These are phyloP conservation scores for Camptophora hylomeconis DNA, from an alignment of 2,329 filamentous ascomycete species.

Conservation along the genomic window DNA sequence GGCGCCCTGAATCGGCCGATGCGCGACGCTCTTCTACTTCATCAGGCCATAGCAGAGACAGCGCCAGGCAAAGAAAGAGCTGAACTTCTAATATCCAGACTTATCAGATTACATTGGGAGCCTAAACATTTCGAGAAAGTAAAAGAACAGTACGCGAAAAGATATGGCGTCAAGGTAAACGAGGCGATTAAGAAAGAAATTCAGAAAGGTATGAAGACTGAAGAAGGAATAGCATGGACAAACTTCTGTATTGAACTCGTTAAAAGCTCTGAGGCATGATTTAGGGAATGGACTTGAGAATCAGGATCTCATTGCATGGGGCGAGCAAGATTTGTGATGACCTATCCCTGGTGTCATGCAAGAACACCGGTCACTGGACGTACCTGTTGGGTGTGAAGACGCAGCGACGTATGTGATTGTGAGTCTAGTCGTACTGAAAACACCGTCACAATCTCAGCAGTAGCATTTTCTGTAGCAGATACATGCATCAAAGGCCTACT, in stretches of 20 bases:
- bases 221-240: slow-evolving; percentile 14
- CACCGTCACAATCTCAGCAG: too few species aligned
- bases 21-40: slow-evolving; percentile 77
- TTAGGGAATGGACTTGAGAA: too few species aligned
- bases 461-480: too few species aligned
- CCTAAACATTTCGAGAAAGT: slow-evolving; percentile 64
- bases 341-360: too few species aligned
- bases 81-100: slow-evolving; percentile 73
- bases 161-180: slow-evolving; percentile 63
- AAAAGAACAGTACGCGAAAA: slow-evolving; percentile 64
- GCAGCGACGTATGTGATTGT: too few species aligned
- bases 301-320: too few species aligned
- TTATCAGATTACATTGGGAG: slow-evolving; percentile 91
- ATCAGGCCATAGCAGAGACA: slow-evolving; percentile 73
- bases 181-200: slow-evolving; percentile 68
- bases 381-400: too few species aligned
- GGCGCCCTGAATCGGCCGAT: slow-evolving; percentile 92
- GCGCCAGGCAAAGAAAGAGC: slow-evolving; percentile 60
- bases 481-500: too few species aligned
- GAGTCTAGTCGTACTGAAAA: too few species aligned
- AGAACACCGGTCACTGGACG: too few species aligned
- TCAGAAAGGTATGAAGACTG: slow-evolving; percentile 34
- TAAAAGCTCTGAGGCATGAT: slow-evolving; percentile 7
- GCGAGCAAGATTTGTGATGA: too few species aligned
- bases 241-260: slow-evolving; percentile 15